These are phyloP conservation scores for Alliaria petiolata DNA, from an alignment of 345 rosid genomes.

Conservation along the genomic window DNA sequence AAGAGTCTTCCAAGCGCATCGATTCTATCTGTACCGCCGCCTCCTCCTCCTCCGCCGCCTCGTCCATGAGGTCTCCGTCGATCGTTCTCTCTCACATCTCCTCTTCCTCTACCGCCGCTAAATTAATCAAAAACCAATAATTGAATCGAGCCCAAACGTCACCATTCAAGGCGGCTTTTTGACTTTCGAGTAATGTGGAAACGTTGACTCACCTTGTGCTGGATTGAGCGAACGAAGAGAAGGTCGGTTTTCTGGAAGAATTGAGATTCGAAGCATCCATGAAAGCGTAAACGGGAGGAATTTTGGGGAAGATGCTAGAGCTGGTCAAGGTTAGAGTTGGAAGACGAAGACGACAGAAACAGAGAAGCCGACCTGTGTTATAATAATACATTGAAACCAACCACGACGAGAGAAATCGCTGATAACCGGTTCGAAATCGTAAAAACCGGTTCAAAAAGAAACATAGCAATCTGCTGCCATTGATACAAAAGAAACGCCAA, in stretches of 20 bases:
- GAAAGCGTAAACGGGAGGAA: not conserved
- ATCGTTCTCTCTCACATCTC: conserved; percentile 35
- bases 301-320: not conserved
- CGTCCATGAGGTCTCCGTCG: conserved; percentile 45
- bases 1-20: conserved; percentile 88
- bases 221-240: conserved; percentile 42
- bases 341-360: conserved; percentile 17
- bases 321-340: conserved; percentile 8
- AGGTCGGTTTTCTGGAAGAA: conserved; percentile 10
- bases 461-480: too few species aligned
- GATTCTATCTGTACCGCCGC: conserved; percentile 55
- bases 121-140: not conserved
- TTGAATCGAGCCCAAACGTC: not conserved
- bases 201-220: conserved; percentile 33
- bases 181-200: not conserved
- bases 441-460: not conserved
- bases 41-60: conserved; percentile 35
- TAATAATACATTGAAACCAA: not conserved
- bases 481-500: too few species aligned
- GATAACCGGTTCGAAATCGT: not conserved
- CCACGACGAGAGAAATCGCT: not conserved
- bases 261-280: conserved; percentile 29
- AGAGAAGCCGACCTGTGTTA: not conserved
- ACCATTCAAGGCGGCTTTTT: not conserved
- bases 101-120: conserved; percentile 53